Base-by-base conservation (phyloP, 2,329 filamentous ascomycete genomes). In the Mycocentrospora acerina region DNA sequence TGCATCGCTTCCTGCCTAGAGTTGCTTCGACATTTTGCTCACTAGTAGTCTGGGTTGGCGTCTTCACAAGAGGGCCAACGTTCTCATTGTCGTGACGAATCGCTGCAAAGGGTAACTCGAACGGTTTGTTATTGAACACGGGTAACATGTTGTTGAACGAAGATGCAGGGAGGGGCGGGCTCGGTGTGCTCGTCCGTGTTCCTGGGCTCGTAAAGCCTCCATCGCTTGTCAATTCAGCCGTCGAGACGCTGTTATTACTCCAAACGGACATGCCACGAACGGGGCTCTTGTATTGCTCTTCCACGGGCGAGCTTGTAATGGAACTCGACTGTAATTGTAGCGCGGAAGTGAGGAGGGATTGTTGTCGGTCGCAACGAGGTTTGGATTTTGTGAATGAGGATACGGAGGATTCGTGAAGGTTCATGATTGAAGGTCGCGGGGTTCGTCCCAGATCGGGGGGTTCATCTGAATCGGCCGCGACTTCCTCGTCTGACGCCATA, bases 211-310 rank as follows among this genome's bases (percentile, higher is more conserved):
- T 95, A 42, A 94, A 72, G 42, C 88, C 90, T 41, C 88, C 93
- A 59, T 96, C 93, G 68, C 90, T 96, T n/a, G 90, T 96, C 40
- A 97, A 76, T 51, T 96, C 91, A 25, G 87, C 87, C 3, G 89
- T 94, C 2, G 90, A 95, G 43, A 85, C 71, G 70, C 90, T 95
- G 52, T 82, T 73, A 60, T 85, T 91, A 73, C 88, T 94, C 64
- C 83, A 85, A 55, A 85, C 83, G 44, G 86, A 91, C 43, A 82
- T 69, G 48, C 71, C 70, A 53, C 74, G 68, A 46, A 61, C 46
- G 40, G 60, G 44, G 40, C 59, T 57, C 40, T 63, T 52, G 41
- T 53, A 49, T 19, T 73, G 71, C 28, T 73, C 72, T 35, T 75
- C 71, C 4, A 64, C 42, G 3, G 59, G 59, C 67, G 50, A 71